These are phyloP conservation scores for Termitomyces sp. DNA, from an alignment of 768 basidiomycete species.

Conservation along the genomic window DNA sequence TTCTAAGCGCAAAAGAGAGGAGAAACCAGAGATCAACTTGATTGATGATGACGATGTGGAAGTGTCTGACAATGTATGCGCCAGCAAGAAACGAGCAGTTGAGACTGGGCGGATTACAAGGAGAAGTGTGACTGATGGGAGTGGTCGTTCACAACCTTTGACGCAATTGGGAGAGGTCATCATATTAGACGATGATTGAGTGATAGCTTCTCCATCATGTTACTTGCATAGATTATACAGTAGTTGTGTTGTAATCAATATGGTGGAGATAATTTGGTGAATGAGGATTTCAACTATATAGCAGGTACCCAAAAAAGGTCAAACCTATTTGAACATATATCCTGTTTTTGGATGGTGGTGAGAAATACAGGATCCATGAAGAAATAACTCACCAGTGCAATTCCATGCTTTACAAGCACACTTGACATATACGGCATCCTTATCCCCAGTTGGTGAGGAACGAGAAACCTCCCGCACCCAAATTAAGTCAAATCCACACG, in stretches of 20 bases:
- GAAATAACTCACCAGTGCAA: constrained; percentile 36
- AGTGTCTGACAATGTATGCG: constrained; percentile 12
- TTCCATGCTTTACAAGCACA: constrained; percentile 50
- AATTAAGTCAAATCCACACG: background rate
- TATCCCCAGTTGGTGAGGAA: constrained; percentile 9
- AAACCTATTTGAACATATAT: constrained; percentile 14
- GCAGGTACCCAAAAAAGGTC: background rate
- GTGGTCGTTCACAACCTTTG: constrained; percentile 11
- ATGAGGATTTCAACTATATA: background rate
- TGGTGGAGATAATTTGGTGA: background rate
- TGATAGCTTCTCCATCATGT: background rate
- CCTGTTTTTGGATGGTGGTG: constrained; percentile 5
- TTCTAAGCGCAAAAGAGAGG: constrained; percentile 31
- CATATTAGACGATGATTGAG: constrained; percentile 27
- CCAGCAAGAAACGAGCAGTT: constrained; percentile 16
- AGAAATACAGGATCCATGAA: background rate
- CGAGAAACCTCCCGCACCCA: background rate
- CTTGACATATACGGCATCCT: constrained; percentile 39
- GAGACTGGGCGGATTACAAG: constrained; percentile 13
- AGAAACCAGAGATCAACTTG: constrained; percentile 24
- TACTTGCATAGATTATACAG: background rate
- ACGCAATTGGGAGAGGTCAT: constrained; percentile 36
- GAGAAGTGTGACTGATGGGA: constrained; percentile 13
- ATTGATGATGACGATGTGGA: constrained; percentile 20
- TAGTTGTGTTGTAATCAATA: background rate